Evolutionary conservation across 805 yeast genomes (phyloP).

Genomic region (Ogataea chonburiensis): DNA sequence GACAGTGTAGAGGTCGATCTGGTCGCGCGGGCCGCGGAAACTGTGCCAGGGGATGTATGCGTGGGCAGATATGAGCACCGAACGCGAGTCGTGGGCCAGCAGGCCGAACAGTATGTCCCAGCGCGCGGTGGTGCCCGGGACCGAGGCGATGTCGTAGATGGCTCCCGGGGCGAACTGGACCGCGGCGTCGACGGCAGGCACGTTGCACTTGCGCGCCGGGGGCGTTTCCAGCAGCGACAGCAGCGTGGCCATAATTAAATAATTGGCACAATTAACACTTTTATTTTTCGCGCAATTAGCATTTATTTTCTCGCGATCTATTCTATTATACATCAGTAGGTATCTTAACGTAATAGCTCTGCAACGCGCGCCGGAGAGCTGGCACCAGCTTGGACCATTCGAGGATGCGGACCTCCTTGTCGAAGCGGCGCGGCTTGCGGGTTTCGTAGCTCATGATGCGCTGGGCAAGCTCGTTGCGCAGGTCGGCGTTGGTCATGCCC

Average conservation of each 20-base stretch:
- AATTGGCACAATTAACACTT: background rate
- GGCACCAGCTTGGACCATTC: conserved; percentile 60
- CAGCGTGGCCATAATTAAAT: conserved; percentile 9
- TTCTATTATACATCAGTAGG: conserved; percentile 33
- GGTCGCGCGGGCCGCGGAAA: conserved; percentile 8
- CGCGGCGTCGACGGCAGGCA: conserved; percentile 3
- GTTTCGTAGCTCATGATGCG: conserved; percentile 63
- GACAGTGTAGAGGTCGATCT: conserved; percentile 19
- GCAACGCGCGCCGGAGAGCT: conserved; percentile 61
- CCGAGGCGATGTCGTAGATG: conserved; percentile 30
- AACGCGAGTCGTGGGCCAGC: conserved; percentile 11
- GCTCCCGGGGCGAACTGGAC: conserved; percentile 14
- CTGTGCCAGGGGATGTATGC: conserved; percentile 30
- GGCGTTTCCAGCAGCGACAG: conserved; percentile 4
- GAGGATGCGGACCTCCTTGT: conserved; percentile 62
- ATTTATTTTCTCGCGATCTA: conserved; percentile 4
- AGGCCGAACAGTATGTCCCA: conserved; percentile 29
- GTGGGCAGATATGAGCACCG: conserved; percentile 3
- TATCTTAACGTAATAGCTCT: conserved; percentile 61
- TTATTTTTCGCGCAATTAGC: conserved; percentile 1
- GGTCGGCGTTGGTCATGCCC: conserved; percentile 34
- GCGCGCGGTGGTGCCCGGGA: conserved; percentile 30
- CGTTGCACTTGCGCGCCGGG: conserved; percentile 1
- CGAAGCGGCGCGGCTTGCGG: conserved; percentile 67
- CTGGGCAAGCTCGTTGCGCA: conserved; percentile 55